Evolutionary conservation across 305 asterid genomes (phyloP), one percentile per base, ranked within the genome.

Genomic region (Fraxinus angustifolia): DNA sequence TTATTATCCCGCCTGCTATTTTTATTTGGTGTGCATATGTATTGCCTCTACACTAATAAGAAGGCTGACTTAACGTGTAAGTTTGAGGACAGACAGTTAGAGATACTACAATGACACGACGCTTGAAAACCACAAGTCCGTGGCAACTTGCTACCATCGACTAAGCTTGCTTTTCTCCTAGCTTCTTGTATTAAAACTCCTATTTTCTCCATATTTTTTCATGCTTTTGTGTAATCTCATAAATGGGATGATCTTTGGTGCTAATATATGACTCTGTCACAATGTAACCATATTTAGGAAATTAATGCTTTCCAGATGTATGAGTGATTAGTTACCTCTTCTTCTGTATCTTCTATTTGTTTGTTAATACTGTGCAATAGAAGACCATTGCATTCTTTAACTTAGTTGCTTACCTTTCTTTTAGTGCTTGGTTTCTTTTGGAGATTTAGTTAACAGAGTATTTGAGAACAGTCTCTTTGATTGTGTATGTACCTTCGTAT

Each of bases 401-500:
- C 86, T 82, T 45, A 86, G 85, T 78, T 80, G 83, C 26, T 76
- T 23, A 73, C 76, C 82, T 81, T 87, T 72, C 70, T 84, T 82
- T 82, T 91, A 96, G 99, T 89, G 90, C 82, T 86, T 90, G 86
- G 40, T 87, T 82, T 87, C 95, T 87, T 93, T 96, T 72, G 94
- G 96, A 78, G 94, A 92, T 88, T 84, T 96, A 91, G 87, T 96
- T 87, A 88, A 88, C 84, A 92, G 89, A 90, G 87, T 91, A 85
- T 89, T 87, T 50, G 92, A 91, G 84, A 87, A 79, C 80, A 88
- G 85, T 84, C 87, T 87, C 80, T 80, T 88, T 87, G 97, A 88
- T 84, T 93, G 99, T 88, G 85, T 93, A 65, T 96, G 97, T 88
- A 92, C 90, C 84, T 92, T 94, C 83, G 85, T 96, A 74, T 88